Evolutionary conservation across 2,329 filamentous ascomycete species (phyloP).

Genomic region (Sarocladium brachiariae): DNA sequence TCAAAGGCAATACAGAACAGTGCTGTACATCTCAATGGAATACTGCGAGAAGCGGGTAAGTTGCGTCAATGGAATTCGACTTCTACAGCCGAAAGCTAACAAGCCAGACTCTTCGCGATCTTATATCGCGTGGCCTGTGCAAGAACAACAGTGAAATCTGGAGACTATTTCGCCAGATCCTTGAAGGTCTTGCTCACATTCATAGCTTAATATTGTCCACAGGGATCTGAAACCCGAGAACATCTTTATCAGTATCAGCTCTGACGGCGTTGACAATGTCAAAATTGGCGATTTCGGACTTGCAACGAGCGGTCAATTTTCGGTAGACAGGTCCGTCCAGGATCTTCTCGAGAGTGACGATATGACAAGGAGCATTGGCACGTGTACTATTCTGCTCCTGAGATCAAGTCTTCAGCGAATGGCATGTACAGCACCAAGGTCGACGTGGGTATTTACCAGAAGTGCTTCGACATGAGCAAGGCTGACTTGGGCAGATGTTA

Average conservation of each 20-base stretch:
- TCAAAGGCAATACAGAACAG: constrained; percentile 55
- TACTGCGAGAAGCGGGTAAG: constrained; percentile 84
- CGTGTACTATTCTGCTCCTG: constrained; percentile 91
- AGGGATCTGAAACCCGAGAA: constrained; percentile 96
- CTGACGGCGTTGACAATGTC: constrained; percentile 76
- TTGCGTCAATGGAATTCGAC: constrained; percentile 10
- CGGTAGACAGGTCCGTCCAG: constrained; percentile 45
- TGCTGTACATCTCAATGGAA: constrained; percentile 98
- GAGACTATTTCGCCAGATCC: constrained; percentile 83
- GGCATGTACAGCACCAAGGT: constrained; percentile 88
- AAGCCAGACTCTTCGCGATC: constrained; percentile 67
- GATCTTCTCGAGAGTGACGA: constrained; percentile 45
- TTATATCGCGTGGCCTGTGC: constrained; percentile 70
- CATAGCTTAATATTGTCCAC: constrained; percentile 87
- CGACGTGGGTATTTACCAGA: constrained; percentile 52
- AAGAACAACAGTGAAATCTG: constrained; percentile 74
- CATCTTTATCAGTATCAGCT: constrained; percentile 69
- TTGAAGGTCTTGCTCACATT: constrained; percentile 86
- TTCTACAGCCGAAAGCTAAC: not conserved
- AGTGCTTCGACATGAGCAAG: not conserved
- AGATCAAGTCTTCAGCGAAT: constrained; percentile 68
- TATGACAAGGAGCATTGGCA: constrained; percentile 66
- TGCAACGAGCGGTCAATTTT: constrained; percentile 79
- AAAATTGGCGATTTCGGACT: constrained; percentile 96
- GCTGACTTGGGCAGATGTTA: constrained; percentile 67